A percentile compares a stretch with the other conserved stretches of the same genome.
Evolutionary conservation across 2,329 filamentous ascomycete species (phyloP).

Genomic region (Alternaria triticina): DNA sequence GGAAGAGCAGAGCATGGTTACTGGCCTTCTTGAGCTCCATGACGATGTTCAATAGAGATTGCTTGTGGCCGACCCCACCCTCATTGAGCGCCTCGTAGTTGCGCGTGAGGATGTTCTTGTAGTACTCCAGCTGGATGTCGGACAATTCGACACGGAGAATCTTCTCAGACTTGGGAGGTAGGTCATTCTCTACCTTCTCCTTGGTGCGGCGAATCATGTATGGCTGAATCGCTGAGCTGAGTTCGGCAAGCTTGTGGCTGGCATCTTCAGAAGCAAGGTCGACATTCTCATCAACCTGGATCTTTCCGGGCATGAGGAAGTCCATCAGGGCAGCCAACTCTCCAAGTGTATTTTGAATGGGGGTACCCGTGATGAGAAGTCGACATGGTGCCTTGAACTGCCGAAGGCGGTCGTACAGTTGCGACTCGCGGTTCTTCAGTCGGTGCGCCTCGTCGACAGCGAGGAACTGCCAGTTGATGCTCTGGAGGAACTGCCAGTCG

Average conservation of each 20-base stretch:
- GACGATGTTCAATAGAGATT: conserved; percentile 96
- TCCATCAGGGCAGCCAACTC: conserved; percentile 93
- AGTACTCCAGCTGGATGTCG: conserved; percentile 95
- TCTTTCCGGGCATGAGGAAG: conserved; percentile 94
- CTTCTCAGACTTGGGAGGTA: conserved; percentile 97
- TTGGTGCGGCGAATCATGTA: conserved; percentile 97
- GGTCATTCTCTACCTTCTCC: conserved; percentile 93
- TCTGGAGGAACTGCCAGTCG: conserved; percentile 82
- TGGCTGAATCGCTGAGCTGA: conserved; percentile 86
- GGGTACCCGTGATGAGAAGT: conserved; percentile 93
- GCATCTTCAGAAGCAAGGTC: conserved; percentile 82
- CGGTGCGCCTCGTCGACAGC: conserved; percentile 97
- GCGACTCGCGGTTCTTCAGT: conserved; percentile 93
- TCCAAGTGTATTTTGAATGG: conserved; percentile 94
- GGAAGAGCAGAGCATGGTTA: conserved; percentile 98
- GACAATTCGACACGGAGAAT: conserved; percentile 98
- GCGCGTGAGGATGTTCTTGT: conserved; percentile 96
- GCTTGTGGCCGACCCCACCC: conserved; percentile 87
- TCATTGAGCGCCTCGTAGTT: conserved; percentile 96
- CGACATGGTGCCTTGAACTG: conserved; percentile 88
- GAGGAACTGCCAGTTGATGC: conserved; percentile 97
- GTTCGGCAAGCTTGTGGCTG: conserved; percentile 82
- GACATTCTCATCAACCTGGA: conserved; percentile 89
- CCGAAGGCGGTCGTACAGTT: conserved; percentile 83
- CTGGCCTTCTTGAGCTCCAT: conserved; percentile 99